Evolutionary conservation across 768 basidiomycete genomes (phyloP), one percentile per base, ranked within the genome.

Genomic region (Panaeolus cyanescens): DNA sequence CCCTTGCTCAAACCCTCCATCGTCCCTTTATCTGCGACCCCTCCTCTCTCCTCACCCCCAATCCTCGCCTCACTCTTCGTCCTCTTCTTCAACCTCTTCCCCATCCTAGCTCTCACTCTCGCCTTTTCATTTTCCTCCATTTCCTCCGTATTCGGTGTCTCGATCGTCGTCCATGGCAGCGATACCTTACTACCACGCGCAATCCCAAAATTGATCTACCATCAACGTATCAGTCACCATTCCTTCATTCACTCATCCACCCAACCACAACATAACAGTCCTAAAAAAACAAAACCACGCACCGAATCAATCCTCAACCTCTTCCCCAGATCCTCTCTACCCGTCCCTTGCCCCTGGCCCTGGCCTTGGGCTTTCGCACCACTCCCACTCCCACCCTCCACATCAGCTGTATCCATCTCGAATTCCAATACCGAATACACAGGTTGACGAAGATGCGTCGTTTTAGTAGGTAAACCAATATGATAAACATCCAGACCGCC

Each of bases 401-500:
- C n/a, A n/a, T n/a, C n/a, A n/a, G n/a, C n/a, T n/a, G 45, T 1
- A 12, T 50, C 45, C 25, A 50, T 8, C 45, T 53, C 50, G 53
- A 65, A 61, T 55, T 72, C 69, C 32, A 77, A 68, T 25, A 71
- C 72, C 1, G 74, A 74, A 30, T 67, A 70, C 33, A 71, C 67
- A 4, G 70, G 71, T 13, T 70, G 69, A 22, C 67, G 59, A 36
- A 62, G 62, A 62, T 74, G 73, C 1, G 70, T 71, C 22, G 66
- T 61, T 1, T 64, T 63, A 34, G 75, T 65, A 54, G 74, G 58
- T 1, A 74, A 72, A 5, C 74, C 71, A 17, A 74, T 69, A 36
- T 74, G 58, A 62, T 76, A 79, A 10, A 78, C 75, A 57, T 78
- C 77, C 15, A 75, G 62, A 0, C 74, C 76, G 17, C 73, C 75